Conservation (phyloP, 441 rosid species). For the Pelargonium fulgidum region DNA sequence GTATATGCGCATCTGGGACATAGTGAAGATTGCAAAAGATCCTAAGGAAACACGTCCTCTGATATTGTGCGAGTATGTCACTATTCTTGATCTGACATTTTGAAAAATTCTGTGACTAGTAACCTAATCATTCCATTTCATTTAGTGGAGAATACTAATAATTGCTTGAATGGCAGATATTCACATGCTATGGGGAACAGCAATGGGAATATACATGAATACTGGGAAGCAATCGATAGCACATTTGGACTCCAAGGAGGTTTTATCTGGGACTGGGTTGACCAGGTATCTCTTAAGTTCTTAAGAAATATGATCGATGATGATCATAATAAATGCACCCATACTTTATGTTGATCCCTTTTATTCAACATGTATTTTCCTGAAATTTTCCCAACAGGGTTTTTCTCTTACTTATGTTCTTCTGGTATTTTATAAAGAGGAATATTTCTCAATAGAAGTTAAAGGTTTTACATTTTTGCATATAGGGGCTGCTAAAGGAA, state of each 20-base stretch:
- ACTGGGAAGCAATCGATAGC: constrained; percentile 92
- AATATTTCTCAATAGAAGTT: constrained; percentile 8
- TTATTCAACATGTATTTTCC: not conserved
- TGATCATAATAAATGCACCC: constrained; percentile 5
- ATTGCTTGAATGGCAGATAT: constrained; percentile 51
- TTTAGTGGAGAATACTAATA: constrained; percentile 18
- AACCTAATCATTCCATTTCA: constrained; percentile 16
- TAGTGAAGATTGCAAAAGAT: constrained; percentile 85
- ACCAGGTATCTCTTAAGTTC: constrained; percentile 53
- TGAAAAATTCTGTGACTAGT: constrained; percentile 5
- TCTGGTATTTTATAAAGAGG: not conserved
- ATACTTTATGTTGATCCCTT: not conserved
- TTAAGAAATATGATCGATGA: constrained; percentile 9
- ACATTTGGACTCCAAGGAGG: constrained; percentile 99
- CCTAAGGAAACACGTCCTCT: constrained; percentile 82
- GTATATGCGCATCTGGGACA: constrained; percentile 99
- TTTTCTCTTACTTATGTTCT: not conserved
- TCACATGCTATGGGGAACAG: constrained; percentile 99
- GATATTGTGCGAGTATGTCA: constrained; percentile 66
- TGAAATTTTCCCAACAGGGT: constrained; percentile 3
- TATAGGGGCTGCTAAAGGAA: constrained; percentile 73
- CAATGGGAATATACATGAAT: constrained; percentile 73
- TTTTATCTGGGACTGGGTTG: constrained; percentile 99
- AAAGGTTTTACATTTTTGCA: constrained; percentile 20
- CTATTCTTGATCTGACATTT: constrained; percentile 14